phyloP scores from a whole-genome alignment of 495 filamentous ascomycete genomes.

The Hypoxylon intermedium region DNA sequence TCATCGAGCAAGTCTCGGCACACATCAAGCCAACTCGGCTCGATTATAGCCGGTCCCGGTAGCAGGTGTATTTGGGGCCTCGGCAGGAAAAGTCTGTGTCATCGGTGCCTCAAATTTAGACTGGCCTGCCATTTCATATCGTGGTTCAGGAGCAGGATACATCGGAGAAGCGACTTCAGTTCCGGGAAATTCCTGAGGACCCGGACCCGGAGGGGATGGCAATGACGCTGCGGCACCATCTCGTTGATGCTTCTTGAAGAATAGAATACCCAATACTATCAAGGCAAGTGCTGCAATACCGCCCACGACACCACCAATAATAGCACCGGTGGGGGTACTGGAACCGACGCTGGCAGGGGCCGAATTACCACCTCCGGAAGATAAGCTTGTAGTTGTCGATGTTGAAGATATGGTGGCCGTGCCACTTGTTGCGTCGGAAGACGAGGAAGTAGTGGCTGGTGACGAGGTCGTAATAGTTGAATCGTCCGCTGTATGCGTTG shows the following conservation, averaged over 20 bases:
- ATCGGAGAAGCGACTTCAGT: neutral
- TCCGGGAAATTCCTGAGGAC: conserved; percentile 22
- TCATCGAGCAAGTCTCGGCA: neutral
- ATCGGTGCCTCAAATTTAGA: conserved; percentile 12
- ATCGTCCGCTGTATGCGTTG: conserved; percentile 1
- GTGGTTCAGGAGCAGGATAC: conserved; percentile 2
- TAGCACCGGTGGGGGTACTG: conserved; percentile 18
- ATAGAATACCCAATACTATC: conserved; percentile 19
- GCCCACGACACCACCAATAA: conserved; percentile 28
- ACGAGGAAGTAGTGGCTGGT: neutral
- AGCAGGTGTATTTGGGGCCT: conserved; percentile 23
- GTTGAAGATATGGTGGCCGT: neutral
- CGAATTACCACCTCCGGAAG: neutral
- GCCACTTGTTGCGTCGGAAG: neutral
- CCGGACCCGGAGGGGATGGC: conserved; percentile 4
- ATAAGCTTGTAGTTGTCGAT: neutral
- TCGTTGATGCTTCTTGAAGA: conserved; percentile 19
- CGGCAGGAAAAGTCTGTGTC: conserved; percentile 2
- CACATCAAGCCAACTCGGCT: conserved; percentile 18
- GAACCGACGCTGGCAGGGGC: conserved; percentile 5
- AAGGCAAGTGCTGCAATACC: conserved; percentile 23
- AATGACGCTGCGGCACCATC: neutral
- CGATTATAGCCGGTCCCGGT: conserved; percentile 24
- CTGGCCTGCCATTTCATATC: conserved; percentile 1
- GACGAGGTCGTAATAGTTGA: neutral